Conservation (phyloP, 1,139 yeast genomes). For the Ogataea hybrid region DNA sequence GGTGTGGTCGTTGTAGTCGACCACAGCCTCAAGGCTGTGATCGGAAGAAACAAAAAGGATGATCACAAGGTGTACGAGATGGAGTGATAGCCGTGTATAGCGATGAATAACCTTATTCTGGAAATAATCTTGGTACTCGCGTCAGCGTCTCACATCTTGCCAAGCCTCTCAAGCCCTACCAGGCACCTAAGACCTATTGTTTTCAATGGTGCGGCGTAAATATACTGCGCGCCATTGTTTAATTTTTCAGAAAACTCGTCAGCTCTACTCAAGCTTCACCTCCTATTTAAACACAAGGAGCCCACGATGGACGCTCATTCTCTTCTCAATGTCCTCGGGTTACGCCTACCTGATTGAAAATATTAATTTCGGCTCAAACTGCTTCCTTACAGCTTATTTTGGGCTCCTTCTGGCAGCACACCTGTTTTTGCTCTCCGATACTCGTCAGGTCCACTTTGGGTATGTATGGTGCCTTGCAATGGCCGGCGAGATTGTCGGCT, state of each 20-base stretch:
- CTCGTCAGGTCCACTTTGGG: constrained; percentile 69
- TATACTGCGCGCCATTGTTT: neutral
- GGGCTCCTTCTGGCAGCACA: constrained; percentile 41
- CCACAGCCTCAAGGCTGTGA: constrained; percentile 1
- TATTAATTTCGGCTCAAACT: constrained; percentile 38
- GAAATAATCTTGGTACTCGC: neutral
- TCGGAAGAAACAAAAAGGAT: constrained; percentile 27
- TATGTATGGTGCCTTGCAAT: constrained; percentile 57
- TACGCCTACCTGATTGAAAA: neutral
- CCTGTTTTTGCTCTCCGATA: constrained; percentile 38
- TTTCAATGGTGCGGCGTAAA: neutral
- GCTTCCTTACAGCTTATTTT: constrained; percentile 47
- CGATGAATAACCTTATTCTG: neutral
- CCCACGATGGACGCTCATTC: no score
- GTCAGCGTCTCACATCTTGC: neutral
- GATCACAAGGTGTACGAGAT: constrained; percentile 24
- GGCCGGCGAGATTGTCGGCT: constrained; percentile 65
- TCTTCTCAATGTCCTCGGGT: neutral
- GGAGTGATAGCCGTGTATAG: neutral
- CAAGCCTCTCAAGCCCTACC: neutral
- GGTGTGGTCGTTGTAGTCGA: neutral
- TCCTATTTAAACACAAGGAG: no score
- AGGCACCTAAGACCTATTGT: neutral
- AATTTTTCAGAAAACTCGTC: no score
- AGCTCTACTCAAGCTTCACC: no score